A percentile compares a stretch with the other conserved stretches of the same genome.
Conservation (phyloP, 331 rosid species). For the Pyracantha coccinea region DNA sequence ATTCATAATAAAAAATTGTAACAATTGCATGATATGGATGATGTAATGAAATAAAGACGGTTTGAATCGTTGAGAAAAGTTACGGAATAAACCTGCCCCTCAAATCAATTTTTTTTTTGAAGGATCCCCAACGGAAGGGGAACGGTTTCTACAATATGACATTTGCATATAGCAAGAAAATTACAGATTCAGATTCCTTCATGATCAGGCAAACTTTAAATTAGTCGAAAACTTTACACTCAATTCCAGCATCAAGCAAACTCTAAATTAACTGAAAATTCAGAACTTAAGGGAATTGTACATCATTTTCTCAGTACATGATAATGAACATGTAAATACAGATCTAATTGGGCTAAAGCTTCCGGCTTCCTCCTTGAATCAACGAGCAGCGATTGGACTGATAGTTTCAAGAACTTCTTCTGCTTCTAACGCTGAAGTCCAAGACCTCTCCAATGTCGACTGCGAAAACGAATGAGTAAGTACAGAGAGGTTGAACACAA, state of each 20-base stretch:
- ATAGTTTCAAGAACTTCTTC: constrained; percentile 9
- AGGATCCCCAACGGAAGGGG: no score
- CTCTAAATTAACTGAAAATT: no score
- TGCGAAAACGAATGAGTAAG: constrained; percentile 22
- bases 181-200: no score
- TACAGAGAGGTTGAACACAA: constrained; percentile 29
- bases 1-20: no score
- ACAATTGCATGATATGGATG: no score
- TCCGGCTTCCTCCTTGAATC: background rate
- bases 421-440: constrained; percentile 21
- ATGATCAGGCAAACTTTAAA: no score
- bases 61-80: no score
- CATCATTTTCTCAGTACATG: background rate
- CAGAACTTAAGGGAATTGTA: background rate
- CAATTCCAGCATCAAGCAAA: background rate
- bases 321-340: background rate
- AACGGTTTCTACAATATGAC: no score
- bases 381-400: constrained; percentile 13
- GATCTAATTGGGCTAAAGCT: background rate
- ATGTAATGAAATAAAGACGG: no score
- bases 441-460: constrained; percentile 16
- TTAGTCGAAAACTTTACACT: background rate
- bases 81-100: no score
- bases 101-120: no score
- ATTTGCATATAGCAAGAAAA: no score